phyloP scores from a whole-genome alignment of 495 filamentous ascomycete genomes.

The Penicillium bialowiezense region DNA sequence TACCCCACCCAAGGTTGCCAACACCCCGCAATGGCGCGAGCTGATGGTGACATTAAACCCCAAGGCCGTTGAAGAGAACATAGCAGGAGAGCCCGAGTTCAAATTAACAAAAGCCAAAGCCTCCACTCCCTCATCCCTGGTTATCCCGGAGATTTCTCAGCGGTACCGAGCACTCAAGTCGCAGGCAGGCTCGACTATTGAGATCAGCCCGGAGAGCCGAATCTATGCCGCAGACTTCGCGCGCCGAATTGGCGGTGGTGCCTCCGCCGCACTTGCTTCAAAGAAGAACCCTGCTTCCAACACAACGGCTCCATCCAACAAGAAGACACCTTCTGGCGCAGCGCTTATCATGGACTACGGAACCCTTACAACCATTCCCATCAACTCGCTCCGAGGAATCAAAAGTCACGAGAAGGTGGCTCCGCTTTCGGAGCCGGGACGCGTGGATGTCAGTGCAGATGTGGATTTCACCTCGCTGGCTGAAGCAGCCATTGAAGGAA shows the following conservation, averaged over 20 bases:
- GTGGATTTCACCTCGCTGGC: slow-evolving; percentile 87
- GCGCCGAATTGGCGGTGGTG: slow-evolving; percentile 67
- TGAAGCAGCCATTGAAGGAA: slow-evolving; percentile 71
- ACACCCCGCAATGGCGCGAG: slow-evolving; percentile 76
- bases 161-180: slow-evolving; percentile 74
- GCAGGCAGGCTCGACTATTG: slow-evolving; percentile 65
- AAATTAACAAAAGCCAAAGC: slow-evolving; percentile 71
- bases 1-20: slow-evolving; percentile 42
- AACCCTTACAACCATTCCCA: slow-evolving; percentile 69
- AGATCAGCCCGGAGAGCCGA: slow-evolving; percentile 82
- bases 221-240: slow-evolving; percentile 80
- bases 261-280: slow-evolving; percentile 39
- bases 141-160: slow-evolving; percentile 79
- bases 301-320: slow-evolving; percentile 27
- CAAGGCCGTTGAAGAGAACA: slow-evolving; percentile 48
- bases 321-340: slow-evolving; percentile 68
- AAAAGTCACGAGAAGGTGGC: slow-evolving; percentile 66
- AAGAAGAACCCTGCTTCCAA: slow-evolving; percentile 14
- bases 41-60: slow-evolving; percentile 72
- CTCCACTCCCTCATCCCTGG: slow-evolving; percentile 74
- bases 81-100: slow-evolving; percentile 65
- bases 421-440: slow-evolving; percentile 73
- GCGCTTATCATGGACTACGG: slow-evolving; percentile 95
- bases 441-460: slow-evolving; percentile 83
- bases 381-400: slow-evolving; percentile 87